Percentiles rank a stretch among this genome's conserved stretches.
phyloP scores from a whole-genome alignment of 1,284 basidiomycete genomes.

The Sphagnurus paluster region DNA sequence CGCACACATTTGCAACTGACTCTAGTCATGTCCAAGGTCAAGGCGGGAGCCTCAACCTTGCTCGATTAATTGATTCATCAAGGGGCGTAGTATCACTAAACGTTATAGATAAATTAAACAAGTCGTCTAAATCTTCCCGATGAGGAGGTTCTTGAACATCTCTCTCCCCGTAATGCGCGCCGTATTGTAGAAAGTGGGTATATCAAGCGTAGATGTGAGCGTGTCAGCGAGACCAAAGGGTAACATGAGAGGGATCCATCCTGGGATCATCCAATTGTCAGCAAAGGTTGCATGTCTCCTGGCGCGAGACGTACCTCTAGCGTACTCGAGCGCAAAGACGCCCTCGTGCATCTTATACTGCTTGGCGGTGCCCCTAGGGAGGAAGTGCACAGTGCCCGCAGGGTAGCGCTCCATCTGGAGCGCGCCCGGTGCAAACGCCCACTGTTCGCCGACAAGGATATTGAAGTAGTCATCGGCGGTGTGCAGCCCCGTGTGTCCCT shows the following conservation, averaged over 20 bases:
- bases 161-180: conserved; percentile 79
- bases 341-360: conserved; percentile 98
- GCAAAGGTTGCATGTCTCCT: conserved; percentile 6
- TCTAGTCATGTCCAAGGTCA: too few relatives aligned
- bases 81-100: neutral
- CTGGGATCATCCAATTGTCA: conserved; percentile 35
- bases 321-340: conserved; percentile 95
- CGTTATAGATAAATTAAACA: neutral
- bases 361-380: conserved; percentile 83
- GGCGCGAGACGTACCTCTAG: conserved; percentile 59
- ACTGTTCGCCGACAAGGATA: conserved; percentile 91
- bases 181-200: conserved; percentile 83
- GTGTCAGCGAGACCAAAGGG: conserved; percentile 92
- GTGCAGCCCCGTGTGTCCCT: conserved; percentile 93
- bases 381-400: conserved; percentile 82
- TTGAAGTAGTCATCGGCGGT: conserved; percentile 98
- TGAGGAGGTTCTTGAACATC: conserved; percentile 79
- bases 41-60: too few relatives aligned
- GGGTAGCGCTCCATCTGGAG: conserved; percentile 84
- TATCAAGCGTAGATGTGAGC: conserved; percentile 87
- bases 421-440: conserved; percentile 83
- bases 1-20: too few relatives aligned
- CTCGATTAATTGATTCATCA: neutral
- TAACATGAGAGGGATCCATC: conserved; percentile 90
- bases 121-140: conserved; percentile 82